These are phyloP conservation scores for Morella rubra DNA, from an alignment of 306 rosid genomes.

Conservation along the genomic window DNA sequence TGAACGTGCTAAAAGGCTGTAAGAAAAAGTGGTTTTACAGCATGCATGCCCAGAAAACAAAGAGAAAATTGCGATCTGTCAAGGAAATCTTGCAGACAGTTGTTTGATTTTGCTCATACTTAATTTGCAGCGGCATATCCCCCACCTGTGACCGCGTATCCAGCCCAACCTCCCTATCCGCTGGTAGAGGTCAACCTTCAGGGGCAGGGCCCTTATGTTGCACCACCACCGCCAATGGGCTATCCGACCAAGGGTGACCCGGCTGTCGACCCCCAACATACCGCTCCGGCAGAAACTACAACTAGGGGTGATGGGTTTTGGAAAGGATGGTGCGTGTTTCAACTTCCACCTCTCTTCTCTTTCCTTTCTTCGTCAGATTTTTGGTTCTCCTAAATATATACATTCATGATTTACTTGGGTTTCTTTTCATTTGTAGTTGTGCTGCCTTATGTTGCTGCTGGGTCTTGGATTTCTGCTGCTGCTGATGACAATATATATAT, in stretches of 20 bases:
- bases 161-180: not conserved
- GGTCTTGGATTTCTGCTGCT: slow-evolving; percentile 25
- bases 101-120: not conserved
- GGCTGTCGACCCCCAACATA: not conserved
- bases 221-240: slow-evolving; percentile 24
- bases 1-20: not conserved
- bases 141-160: not conserved
- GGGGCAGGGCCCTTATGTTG: slow-evolving; percentile 8
- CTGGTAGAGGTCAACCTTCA: not conserved
- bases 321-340: slow-evolving; percentile 27
- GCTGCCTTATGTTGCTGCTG: slow-evolving; percentile 33
- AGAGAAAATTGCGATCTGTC: not conserved
- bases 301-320: slow-evolving; percentile 30
- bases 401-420: not conserved
- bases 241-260: slow-evolving; percentile 17
- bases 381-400: no score
- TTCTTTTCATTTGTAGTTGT: not conserved
- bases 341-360: not conserved
- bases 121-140: slow-evolving; percentile 1
- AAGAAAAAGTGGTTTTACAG: not conserved
- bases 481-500: no score
- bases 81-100: not conserved
- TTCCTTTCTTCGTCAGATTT: not conserved
- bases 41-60: no score
- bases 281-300: slow-evolving; percentile 11